phyloP scores from a whole-genome alignment of 495 filamentous ascomycete species.

The Filosporella fistucella region DNA sequence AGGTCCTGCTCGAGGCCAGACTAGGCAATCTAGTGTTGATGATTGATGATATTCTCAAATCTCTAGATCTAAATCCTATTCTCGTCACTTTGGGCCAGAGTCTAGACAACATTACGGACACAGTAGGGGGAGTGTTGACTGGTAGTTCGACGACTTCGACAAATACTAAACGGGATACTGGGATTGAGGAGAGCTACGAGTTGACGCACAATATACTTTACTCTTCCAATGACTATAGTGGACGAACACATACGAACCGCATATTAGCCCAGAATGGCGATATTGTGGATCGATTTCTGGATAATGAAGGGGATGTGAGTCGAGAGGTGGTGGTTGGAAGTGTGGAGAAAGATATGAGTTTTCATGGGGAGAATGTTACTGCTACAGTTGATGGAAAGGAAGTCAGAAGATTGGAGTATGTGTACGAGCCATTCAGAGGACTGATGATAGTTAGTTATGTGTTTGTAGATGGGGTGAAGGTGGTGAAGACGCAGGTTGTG shows the following conservation, averaged over 20 bases:
- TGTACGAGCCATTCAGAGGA: slow-evolving; percentile 47
- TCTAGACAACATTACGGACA: slow-evolving; percentile 42
- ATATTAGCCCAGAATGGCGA: slow-evolving; percentile 48
- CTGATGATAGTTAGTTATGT: slow-evolving; percentile 40
- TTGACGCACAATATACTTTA: slow-evolving; percentile 48
- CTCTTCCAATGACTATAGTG: slow-evolving; percentile 49
- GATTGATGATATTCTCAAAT: slow-evolving; percentile 45
- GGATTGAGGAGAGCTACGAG: slow-evolving; percentile 28
- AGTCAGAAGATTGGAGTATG: slow-evolving; percentile 41
- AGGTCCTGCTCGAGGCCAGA: slow-evolving; percentile 50
- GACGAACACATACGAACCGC: slow-evolving; percentile 50
- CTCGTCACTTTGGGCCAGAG: slow-evolving; percentile 45
- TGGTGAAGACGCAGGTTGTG: slow-evolving; percentile 44
- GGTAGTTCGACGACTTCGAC: not conserved
- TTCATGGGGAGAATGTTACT: slow-evolving; percentile 46
- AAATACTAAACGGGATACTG: not conserved
- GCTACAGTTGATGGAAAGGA: slow-evolving; percentile 36
- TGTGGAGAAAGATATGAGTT: slow-evolving; percentile 45
- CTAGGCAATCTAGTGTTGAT: slow-evolving; percentile 51
- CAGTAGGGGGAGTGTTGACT: slow-evolving; percentile 30
- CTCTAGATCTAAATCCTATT: slow-evolving; percentile 54
- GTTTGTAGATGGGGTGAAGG: slow-evolving; percentile 39
- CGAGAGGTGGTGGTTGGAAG: slow-evolving; percentile 36
- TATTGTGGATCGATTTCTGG: slow-evolving; percentile 45
- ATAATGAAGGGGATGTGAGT: slow-evolving; percentile 44